Evolutionary conservation across 148 eudicot species (phyloP).

Genomic region (Gaultheria prostrata): DNA sequence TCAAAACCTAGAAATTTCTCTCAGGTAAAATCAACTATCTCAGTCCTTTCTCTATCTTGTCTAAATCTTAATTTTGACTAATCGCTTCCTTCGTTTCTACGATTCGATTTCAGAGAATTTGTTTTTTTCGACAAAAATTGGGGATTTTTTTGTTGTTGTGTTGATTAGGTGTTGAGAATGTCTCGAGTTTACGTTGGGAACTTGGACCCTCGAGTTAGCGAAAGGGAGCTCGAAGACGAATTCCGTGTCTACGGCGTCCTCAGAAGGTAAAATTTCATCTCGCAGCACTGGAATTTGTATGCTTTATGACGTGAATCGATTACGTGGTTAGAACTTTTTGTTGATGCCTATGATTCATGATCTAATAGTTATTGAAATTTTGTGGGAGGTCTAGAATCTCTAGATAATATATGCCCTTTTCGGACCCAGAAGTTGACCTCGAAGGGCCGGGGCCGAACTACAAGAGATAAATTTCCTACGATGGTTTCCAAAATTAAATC

Average conservation of each 20-base stretch:
- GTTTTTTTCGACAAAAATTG: background rate
- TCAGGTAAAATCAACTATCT: background rate
- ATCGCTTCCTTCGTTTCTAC: background rate
- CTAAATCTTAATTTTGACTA: background rate
- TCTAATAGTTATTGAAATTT: background rate
- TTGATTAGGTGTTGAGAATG: conserved; percentile 34
- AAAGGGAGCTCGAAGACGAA: conserved; percentile 76
- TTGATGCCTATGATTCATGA: background rate
- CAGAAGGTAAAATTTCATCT: conserved; percentile 41
- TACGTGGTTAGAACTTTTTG: background rate
- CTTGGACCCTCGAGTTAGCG: conserved; percentile 68
- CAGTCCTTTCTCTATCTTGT: background rate
- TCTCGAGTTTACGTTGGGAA: conserved; percentile 79
- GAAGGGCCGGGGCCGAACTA: background rate
- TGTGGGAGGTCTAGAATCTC: background rate
- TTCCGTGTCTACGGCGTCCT: conserved; percentile 75
- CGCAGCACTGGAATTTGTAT: background rate
- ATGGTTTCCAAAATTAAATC: background rate
- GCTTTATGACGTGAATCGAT: background rate
- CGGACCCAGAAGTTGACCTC: no score
- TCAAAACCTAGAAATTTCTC: conserved; percentile 4
- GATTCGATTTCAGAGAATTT: background rate
- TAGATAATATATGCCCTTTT: no score
- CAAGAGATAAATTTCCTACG: background rate
- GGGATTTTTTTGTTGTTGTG: background rate